phyloP scores from a whole-genome alignment of 768 basidiomycete genomes.

The Xerocomellus amylosporus region DNA sequence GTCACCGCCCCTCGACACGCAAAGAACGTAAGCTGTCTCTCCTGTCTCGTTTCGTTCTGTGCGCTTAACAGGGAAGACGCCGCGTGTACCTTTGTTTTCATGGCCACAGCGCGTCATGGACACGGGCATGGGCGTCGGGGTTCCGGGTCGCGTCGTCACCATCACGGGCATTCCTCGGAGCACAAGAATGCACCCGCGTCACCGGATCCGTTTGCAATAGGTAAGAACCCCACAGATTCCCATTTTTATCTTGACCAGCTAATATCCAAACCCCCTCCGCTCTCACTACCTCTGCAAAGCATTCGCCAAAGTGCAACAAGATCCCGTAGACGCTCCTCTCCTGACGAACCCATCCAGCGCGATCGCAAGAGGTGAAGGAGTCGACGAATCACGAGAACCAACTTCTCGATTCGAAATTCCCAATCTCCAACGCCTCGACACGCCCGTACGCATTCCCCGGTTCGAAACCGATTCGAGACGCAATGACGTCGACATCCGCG shows the following conservation, averaged over 20 bases:
- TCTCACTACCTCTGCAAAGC: conserved; percentile 8
- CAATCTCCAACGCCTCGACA: not conserved
- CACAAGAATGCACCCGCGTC: not conserved
- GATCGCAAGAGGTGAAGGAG: too few relatives aligned
- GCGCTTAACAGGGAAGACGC: not conserved
- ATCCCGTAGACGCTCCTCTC: not conserved
- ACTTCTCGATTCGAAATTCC: not conserved
- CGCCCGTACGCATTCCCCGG: conserved; percentile 6
- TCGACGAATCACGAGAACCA: not conserved
- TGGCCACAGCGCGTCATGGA: conserved; percentile 1
- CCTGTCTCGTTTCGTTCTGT: not conserved
- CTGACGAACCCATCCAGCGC: not conserved
- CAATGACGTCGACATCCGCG: not conserved
- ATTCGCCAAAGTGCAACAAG: conserved; percentile 19
- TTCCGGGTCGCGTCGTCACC: conserved; percentile 13
- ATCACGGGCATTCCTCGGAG: conserved; percentile 3
- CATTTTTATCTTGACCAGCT: not conserved
- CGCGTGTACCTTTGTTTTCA: not conserved
- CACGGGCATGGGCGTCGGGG: conserved; percentile 2
- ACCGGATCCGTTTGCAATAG: conserved; percentile 24
- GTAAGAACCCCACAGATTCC: conserved; percentile 1
- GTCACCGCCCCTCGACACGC: not conserved
- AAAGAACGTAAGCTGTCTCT: conserved; percentile 15
- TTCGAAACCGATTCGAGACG: not conserved
- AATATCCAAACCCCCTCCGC: not conserved